Base-by-base conservation (phyloP, 352 stramenopile species). In the Discostella stelligera region DNA sequence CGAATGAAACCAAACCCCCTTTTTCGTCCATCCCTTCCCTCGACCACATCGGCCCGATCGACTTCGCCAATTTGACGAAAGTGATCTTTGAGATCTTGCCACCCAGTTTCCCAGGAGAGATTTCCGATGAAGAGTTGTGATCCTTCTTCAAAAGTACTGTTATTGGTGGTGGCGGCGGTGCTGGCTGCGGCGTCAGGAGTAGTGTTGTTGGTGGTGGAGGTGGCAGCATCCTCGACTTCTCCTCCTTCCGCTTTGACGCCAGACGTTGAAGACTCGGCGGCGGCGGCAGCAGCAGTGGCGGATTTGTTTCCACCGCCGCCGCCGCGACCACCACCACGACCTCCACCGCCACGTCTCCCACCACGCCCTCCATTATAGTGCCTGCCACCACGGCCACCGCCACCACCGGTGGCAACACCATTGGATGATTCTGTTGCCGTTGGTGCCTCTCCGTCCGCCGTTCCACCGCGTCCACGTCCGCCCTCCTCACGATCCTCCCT, bases 81-180 rank as follows among this genome's bases (percentile, higher is more conserved):
- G 82, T 96, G 91, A 78, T 97, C 93, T 77, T 97, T 97, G 49
- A 98, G 90, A 25, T 96, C 91, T 66, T 97, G 92, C 94, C 94
- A 97, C 67, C 94, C 95, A 59, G 95, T 91, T 50, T 89, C 93
- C 93, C 93, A 97, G 53, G 89, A 93, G 32, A 78, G 60, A 63
- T 94, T 94, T n/a, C 83, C 77, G 13, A 94, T 75, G 66, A 82
- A 92, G 4, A 94, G 66, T 63, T 61, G 74, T 20, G 46, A 53
- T 59, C 77, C 41, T 56, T 41, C 32, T 32, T 32, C 27, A 5
- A 6, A 32, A 32, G 27, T 32, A 5, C 27, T 32, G 27, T 32
- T 32, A 5, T 32, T 32, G 27, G 27, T 5, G 5, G 27, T 5
- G 27, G 27, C 27, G 27, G 27, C 27, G 27, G 27, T 5, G 27